Evolutionary conservation across 192 early-diverging fungal genomes (phyloP).

Genomic region (Dissophora globulifera): DNA sequence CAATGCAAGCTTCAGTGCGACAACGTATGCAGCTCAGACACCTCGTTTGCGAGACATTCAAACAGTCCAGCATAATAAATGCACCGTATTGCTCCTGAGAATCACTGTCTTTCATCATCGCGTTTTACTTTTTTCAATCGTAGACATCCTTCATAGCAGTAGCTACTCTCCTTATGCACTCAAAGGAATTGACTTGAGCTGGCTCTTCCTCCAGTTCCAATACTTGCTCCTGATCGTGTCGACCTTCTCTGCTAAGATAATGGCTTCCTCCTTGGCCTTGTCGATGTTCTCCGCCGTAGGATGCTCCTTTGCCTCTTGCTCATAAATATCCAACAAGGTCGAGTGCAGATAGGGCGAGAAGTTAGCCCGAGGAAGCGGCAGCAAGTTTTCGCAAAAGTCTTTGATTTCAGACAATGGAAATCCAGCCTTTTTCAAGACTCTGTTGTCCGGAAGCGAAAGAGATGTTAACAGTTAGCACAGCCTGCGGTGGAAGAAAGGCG

Average conservation of each 20-base stretch:
- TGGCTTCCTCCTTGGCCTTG: slow-evolving; percentile 50
- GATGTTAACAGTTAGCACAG: background rate
- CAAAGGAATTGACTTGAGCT: slow-evolving; percentile 20
- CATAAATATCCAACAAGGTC: slow-evolving; percentile 60
- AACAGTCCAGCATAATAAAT: too few species aligned
- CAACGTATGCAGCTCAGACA: too few species aligned
- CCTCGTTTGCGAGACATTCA: too few species aligned
- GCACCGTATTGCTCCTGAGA: too few species aligned
- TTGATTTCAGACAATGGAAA: slow-evolving; percentile 50
- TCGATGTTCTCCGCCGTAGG: slow-evolving; percentile 23
- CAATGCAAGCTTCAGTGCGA: too few species aligned
- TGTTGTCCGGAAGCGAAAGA: slow-evolving; percentile 1
- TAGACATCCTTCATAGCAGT: too few species aligned
- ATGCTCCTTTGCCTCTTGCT: slow-evolving; percentile 46
- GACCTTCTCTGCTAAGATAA: slow-evolving; percentile 63
- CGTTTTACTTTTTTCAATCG: too few species aligned
- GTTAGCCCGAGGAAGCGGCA: slow-evolving; percentile 19
- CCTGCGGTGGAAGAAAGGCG: background rate
- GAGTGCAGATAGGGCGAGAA: slow-evolving; percentile 54
- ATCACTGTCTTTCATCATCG: too few species aligned
- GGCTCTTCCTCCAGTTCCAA: slow-evolving; percentile 68
- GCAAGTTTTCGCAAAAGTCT: slow-evolving; percentile 55
- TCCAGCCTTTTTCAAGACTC: slow-evolving; percentile 52
- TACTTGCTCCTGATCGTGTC: slow-evolving; percentile 75
- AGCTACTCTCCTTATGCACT: slow-evolving; percentile 15